Conservation (phyloP, 2,329 filamentous ascomycete genomes). For the Penicillium sp. region DNA sequence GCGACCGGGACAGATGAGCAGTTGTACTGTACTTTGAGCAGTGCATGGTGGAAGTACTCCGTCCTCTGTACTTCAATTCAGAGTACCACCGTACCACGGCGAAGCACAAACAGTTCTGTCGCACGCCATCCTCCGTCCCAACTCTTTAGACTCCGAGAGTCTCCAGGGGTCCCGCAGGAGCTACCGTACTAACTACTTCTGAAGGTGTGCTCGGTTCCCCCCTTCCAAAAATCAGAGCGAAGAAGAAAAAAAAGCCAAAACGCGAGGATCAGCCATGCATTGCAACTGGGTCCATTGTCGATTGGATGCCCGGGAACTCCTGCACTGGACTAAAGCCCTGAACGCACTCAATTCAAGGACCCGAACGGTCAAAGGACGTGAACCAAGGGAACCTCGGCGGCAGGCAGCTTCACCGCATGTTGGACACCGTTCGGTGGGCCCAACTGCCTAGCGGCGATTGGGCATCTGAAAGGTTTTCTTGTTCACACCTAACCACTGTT, state of each 20-base stretch:
- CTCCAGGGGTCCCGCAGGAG: not conserved
- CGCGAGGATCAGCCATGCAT: constrained; percentile 14
- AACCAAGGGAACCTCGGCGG: constrained; percentile 23
- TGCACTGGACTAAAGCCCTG: not conserved
- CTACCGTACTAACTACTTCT: not conserved
- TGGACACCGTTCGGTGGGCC: constrained; percentile 25
- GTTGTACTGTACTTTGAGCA: not conserved
- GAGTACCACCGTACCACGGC: not conserved
- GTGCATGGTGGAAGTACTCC: not conserved
- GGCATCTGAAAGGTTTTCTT: constrained; percentile 15
- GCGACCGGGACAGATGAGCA: constrained; percentile 8
- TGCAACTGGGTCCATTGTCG: not conserved
- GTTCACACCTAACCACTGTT: constrained; percentile 7
- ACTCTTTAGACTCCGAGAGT: not conserved
- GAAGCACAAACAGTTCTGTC: not conserved
- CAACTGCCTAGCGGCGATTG: constrained; percentile 22
- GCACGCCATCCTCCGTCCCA: not conserved
- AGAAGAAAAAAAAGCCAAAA: constrained; percentile 1
- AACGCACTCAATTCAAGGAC: not conserved
- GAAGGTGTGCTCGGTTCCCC: not conserved
- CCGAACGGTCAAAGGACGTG: not conserved
- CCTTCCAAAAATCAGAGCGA: not conserved
- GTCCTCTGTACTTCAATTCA: not conserved
- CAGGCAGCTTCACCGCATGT: constrained; percentile 33
- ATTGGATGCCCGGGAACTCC: constrained; percentile 5